A percentile compares a stretch with the other conserved stretches of the same genome.
Evolutionary conservation across 768 basidiomycete species (phyloP).

Genomic region (Psilocybe tampanensis): DNA sequence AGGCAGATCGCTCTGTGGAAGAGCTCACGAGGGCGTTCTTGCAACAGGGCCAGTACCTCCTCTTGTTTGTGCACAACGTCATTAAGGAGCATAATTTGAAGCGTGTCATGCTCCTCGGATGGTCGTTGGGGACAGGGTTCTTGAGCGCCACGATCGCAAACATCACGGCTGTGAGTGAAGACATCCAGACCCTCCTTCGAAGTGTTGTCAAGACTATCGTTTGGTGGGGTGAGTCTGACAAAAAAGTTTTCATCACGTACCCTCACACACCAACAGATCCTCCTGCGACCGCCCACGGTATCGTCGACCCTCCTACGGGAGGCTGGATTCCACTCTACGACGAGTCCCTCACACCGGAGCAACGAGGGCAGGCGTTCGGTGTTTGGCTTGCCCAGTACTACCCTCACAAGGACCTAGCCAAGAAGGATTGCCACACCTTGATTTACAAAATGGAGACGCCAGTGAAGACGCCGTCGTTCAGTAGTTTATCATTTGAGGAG

Average conservation of each 20-base stretch:
- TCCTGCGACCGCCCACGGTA: constrained; percentile 21
- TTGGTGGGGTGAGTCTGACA: constrained; percentile 3
- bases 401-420: constrained; percentile 11
- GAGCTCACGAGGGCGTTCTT: constrained; percentile 21
- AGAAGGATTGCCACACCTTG: constrained; percentile 15
- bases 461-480: constrained; percentile 8
- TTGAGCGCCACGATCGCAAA: constrained; percentile 21
- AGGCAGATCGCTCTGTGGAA: constrained; percentile 5
- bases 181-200: constrained; percentile 17
- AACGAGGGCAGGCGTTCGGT: constrained; percentile 18
- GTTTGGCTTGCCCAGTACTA: constrained; percentile 24
- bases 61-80: constrained; percentile 28
- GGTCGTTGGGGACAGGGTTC: constrained; percentile 32
- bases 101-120: constrained; percentile 26
- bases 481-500: constrained; percentile 7
- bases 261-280: constrained; percentile 17
- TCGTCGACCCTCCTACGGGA: constrained; percentile 16
- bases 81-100: constrained; percentile 21
- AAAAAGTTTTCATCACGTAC: not conserved
- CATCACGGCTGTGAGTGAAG: constrained; percentile 19
- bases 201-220: constrained; percentile 8
- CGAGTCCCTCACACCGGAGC: constrained; percentile 18
- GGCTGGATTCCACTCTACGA: constrained; percentile 26
- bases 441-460: constrained; percentile 14
- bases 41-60: constrained; percentile 30